Base-by-base conservation (phyloP, 2,329 filamentous ascomycete genomes). In the Aureobasidium sp. region DNA sequence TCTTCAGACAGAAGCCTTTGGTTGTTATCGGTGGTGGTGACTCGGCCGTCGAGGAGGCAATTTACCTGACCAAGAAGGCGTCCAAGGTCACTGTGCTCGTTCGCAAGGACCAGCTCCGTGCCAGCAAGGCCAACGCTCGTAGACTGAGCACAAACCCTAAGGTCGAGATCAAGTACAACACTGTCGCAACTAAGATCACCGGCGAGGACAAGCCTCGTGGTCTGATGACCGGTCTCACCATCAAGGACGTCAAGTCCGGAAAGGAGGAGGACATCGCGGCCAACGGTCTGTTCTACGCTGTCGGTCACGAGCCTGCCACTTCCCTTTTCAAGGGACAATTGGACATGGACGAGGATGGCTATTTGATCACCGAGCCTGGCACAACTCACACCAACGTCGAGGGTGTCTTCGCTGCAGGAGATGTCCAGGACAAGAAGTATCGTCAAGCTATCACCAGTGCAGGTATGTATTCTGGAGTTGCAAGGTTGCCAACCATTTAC, bases 391-490 rank as follows among this genome's bases (percentile, higher is more conserved):
- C 93, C 42, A 95, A 83, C 71, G 72, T 96, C 5, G 82, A 89
- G 67, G 93, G 93, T 69, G 89, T 98, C 17, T 98, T 96, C 67
- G 93, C 93, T 32, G 93, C 91, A 8, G 93, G 93, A 59, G 93
- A 98, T 68, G 94, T 98, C 8, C 93, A 98, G 76, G 94, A 98
- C 70, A 98, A 97, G 84, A 83, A 85, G 67, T 98, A 98, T 71
- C 83, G 93, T 68, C 93, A 98, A 76, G 93, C 93, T 41, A 94
- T 98, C 61, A 98, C 93, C 59, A 96, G 90, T 74, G 93, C 93
- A 63, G 91, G 89, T 90, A 76, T 68, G 84, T 80, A 25, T 21
- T 5, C 19, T 5, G 7, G 4, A 4, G 34, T 17, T 17, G 19
- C 19, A 10, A 17, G 11, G 32, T 29, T 41, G 47, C 34, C 55